Base-by-base conservation (phyloP, 257 asterid species). In the Petunia axillaris region DNA sequence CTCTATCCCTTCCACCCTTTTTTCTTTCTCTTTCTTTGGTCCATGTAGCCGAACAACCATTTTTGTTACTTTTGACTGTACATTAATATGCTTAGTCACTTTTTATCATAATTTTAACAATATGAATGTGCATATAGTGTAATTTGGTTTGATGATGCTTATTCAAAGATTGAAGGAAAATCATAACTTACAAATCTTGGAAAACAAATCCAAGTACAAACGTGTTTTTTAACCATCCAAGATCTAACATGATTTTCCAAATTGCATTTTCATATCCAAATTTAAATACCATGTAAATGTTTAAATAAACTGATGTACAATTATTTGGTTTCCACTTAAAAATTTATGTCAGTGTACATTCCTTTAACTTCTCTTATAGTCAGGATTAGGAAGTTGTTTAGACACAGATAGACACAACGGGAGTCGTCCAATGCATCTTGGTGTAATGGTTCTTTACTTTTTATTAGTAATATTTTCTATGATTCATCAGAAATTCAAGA, bases 401-500 rank as follows among this genome's bases (percentile, higher is more conserved):
- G 78, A 73, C 62, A 73, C 14, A 4, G 13, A 52, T 3, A 52
- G 2, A 52, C 43, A 25, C 59, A 46, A 6, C 44, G 77, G 41
- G n/a, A 6, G 43, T 25, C 59, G 46, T 70, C 44, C 46, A 73
- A 13, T 73, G 36, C 62, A 73, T 73, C 62, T 73, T 73, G 78
- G 62, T 73, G 62, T 11, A 73, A 48, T 50, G 36, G 46, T 5
- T 50, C 62, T 48, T 35, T 10, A 52, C 36, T 25, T 25, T 25
- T 48, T 70, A n/a, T 50, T 50, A 44, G 2, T 50, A 5, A 73
- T 73, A 6, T 35, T 71, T 65, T 73, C 78, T 50, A 41, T 73
- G 43, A 50, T 67, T 74, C 50, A 55, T 53, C 83, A 85, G 88
- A 85, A 77, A 80, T 85, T 85, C 81, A 85, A 83, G 82, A 85